These are phyloP conservation scores for Gossypium davidsonii DNA, from an alignment of 441 rosid genomes.

Conservation along the genomic window DNA sequence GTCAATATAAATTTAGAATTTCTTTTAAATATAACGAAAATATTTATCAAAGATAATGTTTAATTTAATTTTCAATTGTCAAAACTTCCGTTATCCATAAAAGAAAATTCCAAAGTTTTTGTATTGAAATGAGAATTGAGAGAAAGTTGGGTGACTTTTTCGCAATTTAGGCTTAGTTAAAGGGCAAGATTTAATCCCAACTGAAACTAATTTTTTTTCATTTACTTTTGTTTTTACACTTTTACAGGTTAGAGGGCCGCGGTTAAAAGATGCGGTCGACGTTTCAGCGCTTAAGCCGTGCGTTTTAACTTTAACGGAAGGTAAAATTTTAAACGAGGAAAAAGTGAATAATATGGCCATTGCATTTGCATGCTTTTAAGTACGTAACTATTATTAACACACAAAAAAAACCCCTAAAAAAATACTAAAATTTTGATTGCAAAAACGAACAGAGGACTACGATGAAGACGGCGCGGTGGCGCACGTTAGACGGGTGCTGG, in stretches of 20 bases:
- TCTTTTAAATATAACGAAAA: neutral
- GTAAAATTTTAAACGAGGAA: slow-evolving; percentile 23
- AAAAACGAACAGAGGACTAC: slow-evolving; percentile 43
- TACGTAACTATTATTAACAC: neutral
- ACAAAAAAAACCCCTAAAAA: too few relatives aligned
- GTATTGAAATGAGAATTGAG: neutral
- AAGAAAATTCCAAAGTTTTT: neutral
- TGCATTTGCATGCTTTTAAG: neutral
- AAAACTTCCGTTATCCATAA: neutral
- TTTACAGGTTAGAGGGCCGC: slow-evolving; percentile 45
- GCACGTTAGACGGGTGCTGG: slow-evolving; percentile 62
- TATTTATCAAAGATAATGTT: too few relatives aligned
- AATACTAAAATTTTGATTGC: neutral
- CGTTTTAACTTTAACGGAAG: slow-evolving; percentile 46
- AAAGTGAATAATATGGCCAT: neutral
- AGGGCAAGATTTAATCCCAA: slow-evolving; percentile 4
- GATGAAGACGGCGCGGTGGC: slow-evolving; percentile 51
- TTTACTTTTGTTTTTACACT: neutral
- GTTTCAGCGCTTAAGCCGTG: slow-evolving; percentile 64
- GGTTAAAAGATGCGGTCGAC: slow-evolving; percentile 49
- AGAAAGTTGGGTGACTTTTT: neutral
- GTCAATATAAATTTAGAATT: neutral
- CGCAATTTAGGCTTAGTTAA: neutral
- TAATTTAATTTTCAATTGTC: neutral
- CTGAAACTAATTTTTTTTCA: neutral